These are phyloP conservation scores for Irpex lacteus DNA, from an alignment of 1,284 basidiomycete genomes.

Conservation along the genomic window DNA sequence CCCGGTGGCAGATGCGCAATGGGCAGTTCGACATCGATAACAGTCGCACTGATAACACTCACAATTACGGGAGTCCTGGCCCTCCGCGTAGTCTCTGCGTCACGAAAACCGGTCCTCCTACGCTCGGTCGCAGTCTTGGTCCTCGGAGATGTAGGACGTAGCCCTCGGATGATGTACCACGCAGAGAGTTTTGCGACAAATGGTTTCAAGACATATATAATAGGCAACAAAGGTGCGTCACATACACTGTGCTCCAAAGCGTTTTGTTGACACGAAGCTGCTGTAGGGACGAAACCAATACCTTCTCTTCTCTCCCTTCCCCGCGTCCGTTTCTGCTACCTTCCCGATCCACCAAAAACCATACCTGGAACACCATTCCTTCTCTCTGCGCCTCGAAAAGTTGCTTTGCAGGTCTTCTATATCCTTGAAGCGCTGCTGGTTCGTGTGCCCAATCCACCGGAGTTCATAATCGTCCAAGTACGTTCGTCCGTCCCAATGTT, in stretches of 20 bases:
- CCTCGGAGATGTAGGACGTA: slow-evolving; percentile 93
- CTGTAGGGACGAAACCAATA: slow-evolving; percentile 71
- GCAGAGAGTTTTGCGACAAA: slow-evolving; percentile 87
- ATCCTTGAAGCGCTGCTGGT: slow-evolving; percentile 66
- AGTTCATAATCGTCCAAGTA: slow-evolving; percentile 90
- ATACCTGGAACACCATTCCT: slow-evolving; percentile 69
- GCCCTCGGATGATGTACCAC: slow-evolving; percentile 99
- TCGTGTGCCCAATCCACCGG: slow-evolving; percentile 66
- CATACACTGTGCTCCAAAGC: not conserved
- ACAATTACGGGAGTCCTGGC: not conserved
- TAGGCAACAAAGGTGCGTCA: slow-evolving; percentile 81
- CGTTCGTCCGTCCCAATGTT: slow-evolving; percentile 22
- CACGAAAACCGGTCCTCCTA: slow-evolving; percentile 35
- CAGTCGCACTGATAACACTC: not conserved
- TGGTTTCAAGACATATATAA: slow-evolving; percentile 77
- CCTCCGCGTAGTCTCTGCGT: slow-evolving; percentile 5
- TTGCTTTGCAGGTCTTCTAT: slow-evolving; percentile 64
- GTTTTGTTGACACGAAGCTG: not conserved
- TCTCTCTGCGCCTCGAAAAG: slow-evolving; percentile 78
- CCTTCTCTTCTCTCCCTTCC: slow-evolving; percentile 64
- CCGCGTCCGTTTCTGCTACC: slow-evolving; percentile 62
- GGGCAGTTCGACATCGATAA: not conserved
- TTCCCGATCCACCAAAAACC: slow-evolving; percentile 61
- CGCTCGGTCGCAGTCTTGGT: slow-evolving; percentile 87
- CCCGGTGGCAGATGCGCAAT: not conserved